Base-by-base conservation (phyloP, 228 moss, liverwort and hornwort genomes). In the Sphagnum fallax region DNA sequence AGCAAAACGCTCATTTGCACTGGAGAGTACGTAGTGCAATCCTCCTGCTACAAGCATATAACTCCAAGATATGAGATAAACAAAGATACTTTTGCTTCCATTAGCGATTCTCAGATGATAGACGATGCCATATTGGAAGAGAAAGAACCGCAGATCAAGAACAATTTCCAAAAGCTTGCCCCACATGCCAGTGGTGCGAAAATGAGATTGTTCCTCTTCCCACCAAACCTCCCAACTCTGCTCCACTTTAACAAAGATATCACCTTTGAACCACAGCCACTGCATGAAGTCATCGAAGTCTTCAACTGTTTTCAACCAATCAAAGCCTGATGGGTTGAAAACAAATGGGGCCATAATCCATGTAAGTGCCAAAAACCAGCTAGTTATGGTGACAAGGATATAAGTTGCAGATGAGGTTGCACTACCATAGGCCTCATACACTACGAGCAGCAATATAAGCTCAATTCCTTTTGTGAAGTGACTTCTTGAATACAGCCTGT, bases 391-490 rank as follows among this genome's bases (percentile, higher is more conserved):
- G 14, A 93, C 93, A 6, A 97, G 77, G 51, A 86, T 63, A 49
- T 91, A 97, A 0, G 90, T 80, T 6, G 76, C 80, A 16, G 97
- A 82, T 53, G 82, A 80, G 70, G 83, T 88, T 61, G 66, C 67
- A 6, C 76, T 72, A 62, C 97, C 97, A 51, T 91, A 97, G 0
- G 81, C 83, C 75, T 91, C 66, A 76, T 97, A 97, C 52, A 91
- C 87, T 13, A 91, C 74, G 58, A 97, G 87, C 53, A 97, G 81
- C 64, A 93, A 65, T 47, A 97, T 84, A 69, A 97, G 84, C 77
- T 97, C 97, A n/a, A 97, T 75, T 48, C 93, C 97, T 70, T 97
- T 97, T 1, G 90, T 82, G 53, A 97, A 97, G 73, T 97, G 97
- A 76, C 97, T 97, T 60, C 97, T 80, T 0, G 97, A 77, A 72